Base-by-base conservation (phyloP, 805 yeast species). In the Candida glaebosa region DNA sequence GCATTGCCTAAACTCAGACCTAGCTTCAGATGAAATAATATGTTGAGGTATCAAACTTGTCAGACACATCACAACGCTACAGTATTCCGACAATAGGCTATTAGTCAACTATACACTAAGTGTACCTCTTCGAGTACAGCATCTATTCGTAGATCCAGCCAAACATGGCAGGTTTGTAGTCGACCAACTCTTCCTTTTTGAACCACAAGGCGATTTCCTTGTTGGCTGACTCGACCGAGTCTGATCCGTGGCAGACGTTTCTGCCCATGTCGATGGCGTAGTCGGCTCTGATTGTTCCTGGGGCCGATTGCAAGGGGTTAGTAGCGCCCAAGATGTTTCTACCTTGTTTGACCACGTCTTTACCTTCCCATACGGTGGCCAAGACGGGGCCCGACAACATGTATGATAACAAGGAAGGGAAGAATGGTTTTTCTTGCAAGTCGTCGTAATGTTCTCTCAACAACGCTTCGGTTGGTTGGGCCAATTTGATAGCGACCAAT, bases 281-380 rank as follows among this genome's bases (percentile, higher is more conserved):
- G 78, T 93, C 99, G 71, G 96, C 98, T 80, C 99, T 89, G 81
- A 93, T 93, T 75, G 99, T 93, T 73, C 99, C 99, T 72, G 98
- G 98, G 56, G 95, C 91, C 59, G 96, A 87, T 60, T 80, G 82
- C 68, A 84, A 79, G 68, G 99, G 99, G 87, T 93, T 91, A 73
- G 99, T 93, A 59, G 99, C 98, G 76, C 99, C 99, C 63, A 93
- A 82, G 69, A 93, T 83, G 61, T 79, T 83, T 78, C 99, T 86
- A 71, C 99, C 99, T 73, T 87, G 96, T 79, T 91, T 90, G 72
- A 93, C 99, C 69, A 82, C 99, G 65, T 93, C 97, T 79, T 90
- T 93, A 75, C 99, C 99, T 76, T 93, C 98, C 99, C 99, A 93
- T 60, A 90, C 97, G 69, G 96, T 93, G 60, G 99, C 99, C 61